Percentiles rank a stretch among this genome's conserved stretches.
phyloP scores from a whole-genome alignment of 352 stramenopile species.

The Phytopythium litorale region DNA sequence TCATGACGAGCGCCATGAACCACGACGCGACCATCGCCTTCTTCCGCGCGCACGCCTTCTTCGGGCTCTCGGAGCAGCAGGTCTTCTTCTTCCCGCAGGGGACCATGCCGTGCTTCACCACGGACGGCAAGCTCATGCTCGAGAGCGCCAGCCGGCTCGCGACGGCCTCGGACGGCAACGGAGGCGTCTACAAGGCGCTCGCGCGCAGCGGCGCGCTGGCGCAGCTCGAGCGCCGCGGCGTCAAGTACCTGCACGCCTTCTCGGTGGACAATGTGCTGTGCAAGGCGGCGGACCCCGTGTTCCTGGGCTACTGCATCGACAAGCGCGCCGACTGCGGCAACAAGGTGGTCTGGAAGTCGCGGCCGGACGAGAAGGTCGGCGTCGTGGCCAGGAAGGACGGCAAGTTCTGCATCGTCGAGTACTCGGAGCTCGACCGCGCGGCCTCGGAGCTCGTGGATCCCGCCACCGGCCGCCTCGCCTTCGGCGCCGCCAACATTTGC shows the following conservation, averaged over 20 bases:
- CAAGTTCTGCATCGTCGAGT: slow-evolving; percentile 95
- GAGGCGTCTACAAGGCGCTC: slow-evolving; percentile 94
- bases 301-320: slow-evolving; percentile 95
- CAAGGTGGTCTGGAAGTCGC: slow-evolving; percentile 95
- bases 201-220: slow-evolving; percentile 84
- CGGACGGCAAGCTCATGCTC: slow-evolving; percentile 96
- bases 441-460: slow-evolving; percentile 58
- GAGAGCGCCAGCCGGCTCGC: slow-evolving; percentile 82
- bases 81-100: slow-evolving; percentile 97
- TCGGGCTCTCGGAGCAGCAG: slow-evolving; percentile 87
- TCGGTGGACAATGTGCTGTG: slow-evolving; percentile 98
- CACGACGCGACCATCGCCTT: slow-evolving; percentile 90
- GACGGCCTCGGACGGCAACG: slow-evolving; percentile 97
- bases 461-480: slow-evolving; percentile 85
- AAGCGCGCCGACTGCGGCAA: slow-evolving; percentile 94
- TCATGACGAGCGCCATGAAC: slow-evolving; percentile 98
- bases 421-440: slow-evolving; percentile 92
- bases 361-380: slow-evolving; percentile 92
- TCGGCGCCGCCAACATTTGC: slow-evolving; percentile 97
- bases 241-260: slow-evolving; percentile 97
- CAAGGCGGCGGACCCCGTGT: slow-evolving; percentile 93
- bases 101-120: slow-evolving; percentile 93
- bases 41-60: slow-evolving; percentile 90
- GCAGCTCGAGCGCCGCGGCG: slow-evolving; percentile 77
- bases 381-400: slow-evolving; percentile 83